Evolutionary conservation across 2,329 filamentous ascomycete species (phyloP), one percentile per base, ranked within the genome.

Genomic region (Neurospora sp.): DNA sequence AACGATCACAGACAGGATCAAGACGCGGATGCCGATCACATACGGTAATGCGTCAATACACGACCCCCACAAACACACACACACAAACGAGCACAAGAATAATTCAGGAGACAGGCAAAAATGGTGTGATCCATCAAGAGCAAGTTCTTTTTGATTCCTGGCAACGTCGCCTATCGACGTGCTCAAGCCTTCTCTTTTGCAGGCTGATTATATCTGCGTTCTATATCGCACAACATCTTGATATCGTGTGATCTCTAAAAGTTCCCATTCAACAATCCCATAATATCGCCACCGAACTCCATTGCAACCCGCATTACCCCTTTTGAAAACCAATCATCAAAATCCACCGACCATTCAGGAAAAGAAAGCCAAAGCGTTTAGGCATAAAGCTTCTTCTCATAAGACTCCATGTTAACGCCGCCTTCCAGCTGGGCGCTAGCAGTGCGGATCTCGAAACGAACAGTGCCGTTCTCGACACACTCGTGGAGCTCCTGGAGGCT

Each of bases 341-440:
- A 62, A 62, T 36, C 52, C 28, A 62, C 52, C 4, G 52, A 62
- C 52, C 52, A 17, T 62, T 62, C 52, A 1, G 17, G 46, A 57
- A 57, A 19, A 39, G 11, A 38, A 40, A 66, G 66, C 36, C 12
- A 39, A 40, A 66, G 67, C 36, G 57, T 43, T 76, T 89, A 97
- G 77, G 93, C 93, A 83, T 97, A 99, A 75, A 99, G 91, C 88
- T 98, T 99, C 91, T 99, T 99, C 86, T 98, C 96, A 80, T 97
- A 98, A 80, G 92, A 95, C 85, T 98, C 93, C 87, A 99, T 93
- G 84, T 98, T 96, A 72, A 99, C 94, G 79, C 95, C 96, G 74
- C 96, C 96, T 86, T 99, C 96, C 71, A 96, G 87, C 87, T 97
- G 93, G 67, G 96, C 96, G 81, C 93, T 97, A 71, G 93, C 91